Base-by-base conservation (phyloP, 2,329 filamentous ascomycete genomes). In the Didymellaceae sp. region DNA sequence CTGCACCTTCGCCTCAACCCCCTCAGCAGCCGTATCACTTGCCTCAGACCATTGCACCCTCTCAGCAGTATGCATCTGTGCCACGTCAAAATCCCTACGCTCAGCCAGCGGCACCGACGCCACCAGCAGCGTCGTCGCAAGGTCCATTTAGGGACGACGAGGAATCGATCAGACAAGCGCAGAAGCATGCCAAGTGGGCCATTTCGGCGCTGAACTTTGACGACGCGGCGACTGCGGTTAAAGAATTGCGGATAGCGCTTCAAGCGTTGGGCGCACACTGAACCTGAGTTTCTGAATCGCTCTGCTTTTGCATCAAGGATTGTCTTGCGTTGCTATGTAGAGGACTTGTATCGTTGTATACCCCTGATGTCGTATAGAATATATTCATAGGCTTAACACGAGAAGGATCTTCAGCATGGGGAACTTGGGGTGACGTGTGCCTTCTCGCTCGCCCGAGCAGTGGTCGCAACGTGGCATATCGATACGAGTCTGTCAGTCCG, bases 151-250 rank as follows among this genome's bases (percentile, higher is more conserved):
- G 74, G 4, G 78, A 75, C 9, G 90, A 96, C 57, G 87, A 91
- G 58, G 77, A 81, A 52, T 80, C 88, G 0, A 87, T 97, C 26
- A 78, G 84, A 26, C 83, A 86, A 62, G 93, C 94, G 4, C 91
- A 96, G 72, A 99, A 97, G 71, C 94, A 97, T 76, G 92, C 93
- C 2, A 91, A 91, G 65, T 99, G 91, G 90, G 94, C 94, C 0
- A 96, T 97, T 32, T 97, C 92, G 9, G 94, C 94, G 0, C 77
- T 99, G 38, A 96, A 97, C 65, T 99, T 99, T 73, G 94, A 99
- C 62, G 94, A 99, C 70, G 89, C 96, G 1, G 81, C 87, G 1
- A 99, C 94, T 0, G 94, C 94, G 0, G 86, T 97, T 4, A 86
- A 87, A 65, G 92, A 99, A 68, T 73, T 99, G 55, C 84, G 84